Evolutionary conservation across 148 eudicot genomes (phyloP), one percentile per base, ranked within the genome.

Genomic region (Mesembryanthemum crystallinum): DNA sequence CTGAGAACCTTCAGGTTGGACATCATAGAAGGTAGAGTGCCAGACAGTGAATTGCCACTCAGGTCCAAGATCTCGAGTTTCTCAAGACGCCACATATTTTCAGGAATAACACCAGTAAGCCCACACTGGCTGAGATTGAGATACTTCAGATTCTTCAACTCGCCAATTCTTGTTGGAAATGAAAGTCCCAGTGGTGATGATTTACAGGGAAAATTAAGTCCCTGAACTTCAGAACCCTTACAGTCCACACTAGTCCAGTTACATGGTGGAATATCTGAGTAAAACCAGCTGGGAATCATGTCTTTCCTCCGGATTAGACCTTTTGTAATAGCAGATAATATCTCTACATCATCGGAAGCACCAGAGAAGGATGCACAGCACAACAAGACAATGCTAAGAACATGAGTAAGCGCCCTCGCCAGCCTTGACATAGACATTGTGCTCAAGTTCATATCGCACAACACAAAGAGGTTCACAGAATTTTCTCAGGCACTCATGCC

Each of bases 41-140:
- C 98, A 43, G 75, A 57, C 35, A 94, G 77, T 55, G 61, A 62
- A 69, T 94, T 94, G 58, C 69, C 79, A 77, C 92, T 89, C 72
- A 94, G 76, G 78, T 94, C 98, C 71, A 94, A 78, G 58, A 79
- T 82, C 82, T 88, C 90, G 54, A 94, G 84, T 29, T 84, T 83
- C 73, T 77, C 82, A 43, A 88, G 83, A 64, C 66, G 82, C 97
- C 93, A 94, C 4, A 94, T 64, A 45, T 74, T 77, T 42, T 77
- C 73, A 70, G 86, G 83, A 74, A 90, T 76, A 27, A 21, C 59
- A n/a, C 98, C 97, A 57, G 78, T 85, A n/a, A 92, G 75, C 33
- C 79, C 86, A 79, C 98, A 94, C 8, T 74, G 81, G 78, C 94
- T 94, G 80, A 92, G 84, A 74, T 90, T 94, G 18, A 94, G 90